Evolutionary conservation across 495 filamentous ascomycete species (phyloP).

Genomic region (Talaromyces liani): DNA sequence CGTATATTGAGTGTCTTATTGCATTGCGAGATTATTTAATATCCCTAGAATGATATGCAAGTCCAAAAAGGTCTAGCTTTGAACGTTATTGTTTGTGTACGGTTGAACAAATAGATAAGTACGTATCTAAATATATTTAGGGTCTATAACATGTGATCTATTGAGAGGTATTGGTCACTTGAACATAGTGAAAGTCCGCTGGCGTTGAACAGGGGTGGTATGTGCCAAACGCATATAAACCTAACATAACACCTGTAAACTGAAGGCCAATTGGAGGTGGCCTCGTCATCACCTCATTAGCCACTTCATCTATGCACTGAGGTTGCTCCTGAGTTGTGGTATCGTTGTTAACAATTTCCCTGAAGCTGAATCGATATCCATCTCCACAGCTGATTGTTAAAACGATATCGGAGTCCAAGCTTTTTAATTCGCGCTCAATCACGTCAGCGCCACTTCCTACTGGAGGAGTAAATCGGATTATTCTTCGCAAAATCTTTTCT

Average conservation of each 20-base stretch:
- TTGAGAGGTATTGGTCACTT: background rate
- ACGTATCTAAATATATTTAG: background rate
- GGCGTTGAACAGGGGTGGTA: constrained; percentile 28
- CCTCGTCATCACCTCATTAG: background rate
- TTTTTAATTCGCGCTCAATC: background rate
- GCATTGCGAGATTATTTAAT: background rate
- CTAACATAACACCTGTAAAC: constrained; percentile 31
- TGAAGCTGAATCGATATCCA: background rate
- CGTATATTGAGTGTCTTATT: background rate
- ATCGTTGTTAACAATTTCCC: background rate
- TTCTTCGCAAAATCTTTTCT: background rate
- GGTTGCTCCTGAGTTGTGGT: background rate
- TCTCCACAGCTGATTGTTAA: background rate
- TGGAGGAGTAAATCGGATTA: background rate
- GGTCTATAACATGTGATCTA: background rate
- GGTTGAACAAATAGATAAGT: background rate
- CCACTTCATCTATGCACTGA: background rate
- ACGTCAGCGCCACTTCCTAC: background rate
- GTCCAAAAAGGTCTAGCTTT: background rate
- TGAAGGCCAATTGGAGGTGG: background rate
- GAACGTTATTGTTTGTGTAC: background rate
- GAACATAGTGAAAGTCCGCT: constrained; percentile 33
- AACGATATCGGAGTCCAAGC: background rate
- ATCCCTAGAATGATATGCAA: background rate
- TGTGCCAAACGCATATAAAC: constrained; percentile 38